These are phyloP conservation scores for Talaromyces sp. DNA, from an alignment of 2,329 filamentous ascomycete species.

Conservation along the genomic window DNA sequence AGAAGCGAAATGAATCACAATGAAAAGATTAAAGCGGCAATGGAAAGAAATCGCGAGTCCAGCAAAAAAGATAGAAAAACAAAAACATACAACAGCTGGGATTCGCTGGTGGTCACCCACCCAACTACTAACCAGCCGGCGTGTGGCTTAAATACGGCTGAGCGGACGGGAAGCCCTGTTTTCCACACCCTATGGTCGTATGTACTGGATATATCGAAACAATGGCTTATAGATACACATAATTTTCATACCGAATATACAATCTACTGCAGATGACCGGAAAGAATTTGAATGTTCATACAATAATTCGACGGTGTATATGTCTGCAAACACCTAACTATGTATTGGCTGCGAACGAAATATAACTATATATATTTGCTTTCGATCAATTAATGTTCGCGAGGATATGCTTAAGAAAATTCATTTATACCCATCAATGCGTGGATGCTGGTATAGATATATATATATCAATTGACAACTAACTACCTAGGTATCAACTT, in stretches of 20 bases:
- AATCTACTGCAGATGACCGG: too few relatives aligned
- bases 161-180: neutral
- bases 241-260: too few relatives aligned
- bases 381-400: neutral
- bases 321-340: neutral
- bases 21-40: too few relatives aligned
- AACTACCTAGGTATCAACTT: too few relatives aligned
- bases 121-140: slow-evolving; percentile 1
- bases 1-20: too few relatives aligned
- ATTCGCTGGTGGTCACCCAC: neutral
- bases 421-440: neutral
- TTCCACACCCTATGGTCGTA: neutral
- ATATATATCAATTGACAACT: too few relatives aligned
- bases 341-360: too few relatives aligned
- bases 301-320: neutral
- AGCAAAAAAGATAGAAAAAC: too few relatives aligned
- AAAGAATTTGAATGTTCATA: neutral
- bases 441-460: neutral
- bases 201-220: neutral
- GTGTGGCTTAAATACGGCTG: neutral
- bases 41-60: too few relatives aligned
- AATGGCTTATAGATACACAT: neutral
- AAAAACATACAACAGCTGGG: neutral
- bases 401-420: neutral
- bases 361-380: neutral